Percentiles rank a stretch among this genome's conserved stretches.
Conservation (phyloP, 1,284 basidiomycete genomes). For the Cerrena zonata region DNA sequence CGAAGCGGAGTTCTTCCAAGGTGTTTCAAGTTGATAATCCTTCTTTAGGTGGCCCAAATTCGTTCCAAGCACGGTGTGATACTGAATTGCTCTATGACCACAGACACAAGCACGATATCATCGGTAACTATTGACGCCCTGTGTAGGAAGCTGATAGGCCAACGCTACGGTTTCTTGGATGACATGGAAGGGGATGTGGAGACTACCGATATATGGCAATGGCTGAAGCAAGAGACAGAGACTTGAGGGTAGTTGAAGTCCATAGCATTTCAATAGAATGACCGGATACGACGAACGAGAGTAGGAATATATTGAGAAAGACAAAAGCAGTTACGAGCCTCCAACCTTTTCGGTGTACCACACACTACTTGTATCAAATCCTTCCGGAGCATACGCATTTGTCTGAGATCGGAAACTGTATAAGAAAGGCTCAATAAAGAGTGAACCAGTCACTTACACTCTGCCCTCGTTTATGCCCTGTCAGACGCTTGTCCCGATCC, state of each 20-base stretch:
- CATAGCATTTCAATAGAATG: not conserved
- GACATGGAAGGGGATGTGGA: slow-evolving; percentile 5
- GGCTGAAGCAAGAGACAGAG: slow-evolving; percentile 35
- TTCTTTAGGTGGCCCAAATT: slow-evolving; percentile 47
- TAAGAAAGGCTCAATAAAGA: slow-evolving; percentile 1
- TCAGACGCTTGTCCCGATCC: slow-evolving; percentile 80
- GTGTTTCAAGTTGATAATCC: slow-evolving; percentile 1
- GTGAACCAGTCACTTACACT: slow-evolving; percentile 60
- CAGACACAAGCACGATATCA: not conserved
- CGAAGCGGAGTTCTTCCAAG: too few species aligned
- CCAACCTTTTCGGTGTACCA: slow-evolving; percentile 63
- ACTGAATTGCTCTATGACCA: slow-evolving; percentile 40
- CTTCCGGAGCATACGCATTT: slow-evolving; percentile 64
- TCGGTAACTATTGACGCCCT: slow-evolving; percentile 20
- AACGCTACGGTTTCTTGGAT: slow-evolving; percentile 6
- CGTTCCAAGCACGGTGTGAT: slow-evolving; percentile 60
- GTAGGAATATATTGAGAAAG: slow-evolving; percentile 3
- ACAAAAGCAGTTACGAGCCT: slow-evolving; percentile 13
- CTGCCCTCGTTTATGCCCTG: slow-evolving; percentile 84
- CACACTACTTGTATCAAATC: slow-evolving; percentile 71
- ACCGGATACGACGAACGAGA: slow-evolving; percentile 1
- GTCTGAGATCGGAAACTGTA: slow-evolving; percentile 47
- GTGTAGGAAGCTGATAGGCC: not conserved
- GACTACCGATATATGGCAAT: slow-evolving; percentile 33
- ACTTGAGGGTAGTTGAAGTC: not conserved